Percentiles rank a stretch among this genome's conserved stretches.
Evolutionary conservation across 108 stramenopile species (phyloP).

Genomic region (Aureococcus anophagefferens): DNA sequence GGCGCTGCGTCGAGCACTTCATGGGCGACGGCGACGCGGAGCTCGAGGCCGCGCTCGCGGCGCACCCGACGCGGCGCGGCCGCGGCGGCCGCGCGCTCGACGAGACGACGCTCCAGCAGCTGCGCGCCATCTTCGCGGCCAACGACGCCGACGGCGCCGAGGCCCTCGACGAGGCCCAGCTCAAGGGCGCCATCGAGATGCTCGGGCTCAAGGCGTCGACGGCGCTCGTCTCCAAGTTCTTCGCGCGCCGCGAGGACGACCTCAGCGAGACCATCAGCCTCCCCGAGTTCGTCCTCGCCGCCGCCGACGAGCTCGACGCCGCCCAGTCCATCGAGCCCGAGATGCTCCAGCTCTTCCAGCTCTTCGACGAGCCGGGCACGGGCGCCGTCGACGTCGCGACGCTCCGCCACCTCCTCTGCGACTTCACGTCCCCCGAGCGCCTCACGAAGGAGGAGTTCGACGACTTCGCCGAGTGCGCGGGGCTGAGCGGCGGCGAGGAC

Average conservation of each 20-base stretch:
- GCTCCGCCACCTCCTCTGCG: not conserved
- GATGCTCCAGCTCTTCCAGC: not conserved
- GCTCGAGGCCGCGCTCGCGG: too few relatives aligned
- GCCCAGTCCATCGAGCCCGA: not conserved
- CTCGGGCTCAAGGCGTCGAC: not conserved
- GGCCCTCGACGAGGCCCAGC: not conserved
- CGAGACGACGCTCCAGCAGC: not conserved
- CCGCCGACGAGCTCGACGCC: not conserved
- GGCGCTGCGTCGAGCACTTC: too few relatives aligned
- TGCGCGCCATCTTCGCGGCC: not conserved
- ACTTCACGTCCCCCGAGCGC: not conserved
- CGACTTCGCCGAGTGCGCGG: not conserved
- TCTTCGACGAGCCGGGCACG: not conserved
- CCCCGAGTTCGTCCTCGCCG: not conserved
- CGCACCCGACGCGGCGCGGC: too few relatives aligned
- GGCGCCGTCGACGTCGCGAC: not conserved
- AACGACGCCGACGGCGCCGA: not conserved
- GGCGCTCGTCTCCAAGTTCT: not conserved
- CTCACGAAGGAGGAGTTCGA: not conserved
- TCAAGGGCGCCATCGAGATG: not conserved
- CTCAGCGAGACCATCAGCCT: not conserved
- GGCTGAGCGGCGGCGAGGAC: too few relatives aligned
- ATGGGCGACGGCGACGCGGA: too few relatives aligned
- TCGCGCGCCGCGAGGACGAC: not conserved
- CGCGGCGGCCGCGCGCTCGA: too few relatives aligned